Conservation (phyloP, 1,139 yeast species). For the Candida neerlandica region DNA sequence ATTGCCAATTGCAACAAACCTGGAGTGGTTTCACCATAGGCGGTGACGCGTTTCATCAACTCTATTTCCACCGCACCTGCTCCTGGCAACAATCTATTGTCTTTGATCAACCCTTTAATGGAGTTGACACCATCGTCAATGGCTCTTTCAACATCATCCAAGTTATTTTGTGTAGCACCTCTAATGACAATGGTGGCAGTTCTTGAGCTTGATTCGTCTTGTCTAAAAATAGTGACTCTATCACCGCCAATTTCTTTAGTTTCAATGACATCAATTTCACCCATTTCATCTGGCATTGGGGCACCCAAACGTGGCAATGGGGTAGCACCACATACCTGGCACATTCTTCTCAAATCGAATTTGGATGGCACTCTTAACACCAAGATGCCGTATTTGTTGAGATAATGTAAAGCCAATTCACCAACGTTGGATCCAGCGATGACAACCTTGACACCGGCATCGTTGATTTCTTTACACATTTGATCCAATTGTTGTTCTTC, state of each 20-base stretch:
- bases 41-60: conserved; percentile 74
- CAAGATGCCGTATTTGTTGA: conserved; percentile 82
- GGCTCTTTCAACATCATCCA: conserved; percentile 95
- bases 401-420: conserved; percentile 88
- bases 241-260: conserved; percentile 97
- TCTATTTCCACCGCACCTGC: conserved; percentile 98
- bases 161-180: conserved; percentile 94
- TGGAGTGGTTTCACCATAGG: conserved; percentile 90
- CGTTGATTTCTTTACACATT: conserved; percentile 79
- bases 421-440: conserved; percentile 94
- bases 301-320: conserved; percentile 95
- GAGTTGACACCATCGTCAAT: conserved; percentile 96
- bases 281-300: conserved; percentile 94
- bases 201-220: conserved; percentile 66
- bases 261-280: conserved; percentile 83
- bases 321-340: conserved; percentile 97
- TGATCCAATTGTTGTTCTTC: conserved; percentile 93
- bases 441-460: conserved; percentile 83
- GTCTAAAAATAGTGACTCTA: conserved; percentile 92
- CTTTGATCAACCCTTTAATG: conserved; percentile 84
- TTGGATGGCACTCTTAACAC: conserved; percentile 91
- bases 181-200: conserved; percentile 92
- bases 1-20: conserved; percentile 92
- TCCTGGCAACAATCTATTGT: conserved; percentile 82
- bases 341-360: conserved; percentile 89